Conservation (phyloP, 2,329 filamentous ascomycete species). For the Blastomyces gilchristii region DNA sequence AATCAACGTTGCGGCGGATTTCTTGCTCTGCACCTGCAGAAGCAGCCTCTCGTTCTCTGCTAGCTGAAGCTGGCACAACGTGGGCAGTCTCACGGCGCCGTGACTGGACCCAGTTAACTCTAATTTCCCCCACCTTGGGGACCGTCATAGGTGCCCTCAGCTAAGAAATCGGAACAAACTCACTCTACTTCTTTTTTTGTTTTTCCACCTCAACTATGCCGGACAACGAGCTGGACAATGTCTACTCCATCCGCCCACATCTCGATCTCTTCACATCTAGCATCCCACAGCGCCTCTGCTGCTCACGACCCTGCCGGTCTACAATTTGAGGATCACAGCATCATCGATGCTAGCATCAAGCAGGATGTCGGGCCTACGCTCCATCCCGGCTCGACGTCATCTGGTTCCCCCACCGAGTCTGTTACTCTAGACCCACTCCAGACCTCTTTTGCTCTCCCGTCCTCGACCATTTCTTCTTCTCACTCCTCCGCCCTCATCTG, state of each 20-base stretch:
- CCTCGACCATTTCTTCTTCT: constrained; percentile 4
- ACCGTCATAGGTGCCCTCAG: not conserved
- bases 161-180: not conserved
- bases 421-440: constrained; percentile 5
- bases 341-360: not conserved
- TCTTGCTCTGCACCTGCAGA: not conserved
- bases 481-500: constrained; percentile 8
- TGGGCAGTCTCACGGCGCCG: not conserved
- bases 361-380: not conserved
- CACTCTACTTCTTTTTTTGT: not conserved
- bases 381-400: not conserved
- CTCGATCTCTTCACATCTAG: not conserved
- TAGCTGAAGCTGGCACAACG: not conserved
- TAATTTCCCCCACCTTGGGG: not conserved
- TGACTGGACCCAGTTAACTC: not conserved
- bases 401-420: constrained; percentile 5
- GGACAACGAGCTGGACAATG: not conserved
- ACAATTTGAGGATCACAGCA: not conserved
- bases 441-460: constrained; percentile 1
- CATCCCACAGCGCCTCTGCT: not conserved
- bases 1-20: not conserved
- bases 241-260: not conserved
- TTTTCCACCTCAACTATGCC: not conserved
- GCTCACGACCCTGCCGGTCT: not conserved
- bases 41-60: not conserved